Base-by-base conservation (phyloP, 257 asterid species). In the Penstemon davidsonii region DNA sequence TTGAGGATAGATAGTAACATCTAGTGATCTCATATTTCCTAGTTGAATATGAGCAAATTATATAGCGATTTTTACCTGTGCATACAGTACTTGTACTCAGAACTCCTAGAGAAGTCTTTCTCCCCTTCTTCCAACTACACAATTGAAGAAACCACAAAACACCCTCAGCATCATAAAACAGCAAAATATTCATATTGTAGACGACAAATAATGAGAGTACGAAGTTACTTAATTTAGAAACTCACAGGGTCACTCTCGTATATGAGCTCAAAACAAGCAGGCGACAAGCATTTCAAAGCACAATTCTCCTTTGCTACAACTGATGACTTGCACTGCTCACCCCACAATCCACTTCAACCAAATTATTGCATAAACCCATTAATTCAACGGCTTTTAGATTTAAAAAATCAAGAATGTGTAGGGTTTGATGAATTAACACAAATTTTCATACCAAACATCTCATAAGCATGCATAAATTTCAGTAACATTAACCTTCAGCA, bases 231-330 rank as follows among this genome's bases (percentile, higher is more conserved):
- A 42, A 46, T 37, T 39, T 11, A 58, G 52, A 53, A 49, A 51
- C 87, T 86, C 79, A 93, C 97, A 82, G 97, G 98, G 82, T 93
- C 98, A 76, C 97, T 76, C 82, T 85, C 88, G 61, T 93, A 93
- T 42, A 93, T 77, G 66, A 83, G 94, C 87, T 84, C 92, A 66
- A 80, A 90, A 79, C 94, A 90, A 67, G 62, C 77, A 5, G 95
- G 97, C 4, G 97, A 93, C 62, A 93, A 75, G 78, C 98, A 93
- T 66, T 73, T 79, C 72, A 93, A 71, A 63, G 89, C 97, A 55
- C 98, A 93, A 78, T 93, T 93, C 85, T 93, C 95, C 94, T 79
- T 88, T 4, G 79, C 92, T 69, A 86, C 73, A 66, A 37, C 55
- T 53, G 98, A 86, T 67, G 87, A 79, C 78, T 75, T 79, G 84